Conservation (phyloP, 225 moss, liverwort and hornwort species). For the Pleurozium schreberi region DNA sequence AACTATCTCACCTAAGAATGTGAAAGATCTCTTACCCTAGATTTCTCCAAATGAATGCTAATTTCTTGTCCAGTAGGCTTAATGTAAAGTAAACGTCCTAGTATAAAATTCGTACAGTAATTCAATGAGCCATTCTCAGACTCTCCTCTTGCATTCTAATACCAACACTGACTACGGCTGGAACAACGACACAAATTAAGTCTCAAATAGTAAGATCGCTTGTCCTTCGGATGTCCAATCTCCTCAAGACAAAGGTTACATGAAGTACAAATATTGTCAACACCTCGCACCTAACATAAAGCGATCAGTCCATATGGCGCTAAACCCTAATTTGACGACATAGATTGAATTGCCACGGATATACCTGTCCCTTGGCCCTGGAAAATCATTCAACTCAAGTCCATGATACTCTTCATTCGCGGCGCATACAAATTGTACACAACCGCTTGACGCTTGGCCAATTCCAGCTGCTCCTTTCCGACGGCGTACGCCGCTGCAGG, state of each 20-base stretch:
- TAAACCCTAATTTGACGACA: slow-evolving; percentile 4
- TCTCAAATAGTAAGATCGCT: neutral
- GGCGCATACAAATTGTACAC: slow-evolving; percentile 61
- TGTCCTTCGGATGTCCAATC: neutral
- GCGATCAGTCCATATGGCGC: neutral
- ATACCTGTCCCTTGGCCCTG: neutral
- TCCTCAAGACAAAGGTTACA: neutral
- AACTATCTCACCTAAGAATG: neutral
- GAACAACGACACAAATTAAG: neutral
- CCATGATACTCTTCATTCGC: slow-evolving; percentile 22
- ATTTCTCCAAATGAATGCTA: neutral
- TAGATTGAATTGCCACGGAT: slow-evolving; percentile 13
- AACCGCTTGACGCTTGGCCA: slow-evolving; percentile 57
- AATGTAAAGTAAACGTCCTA: neutral
- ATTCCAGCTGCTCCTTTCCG: slow-evolving; percentile 45
- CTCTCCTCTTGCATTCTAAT: neutral
- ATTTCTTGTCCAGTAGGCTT: neutral
- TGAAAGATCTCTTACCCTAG: neutral
- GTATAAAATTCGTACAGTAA: neutral
- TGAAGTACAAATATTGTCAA: neutral
- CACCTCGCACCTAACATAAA: neutral
- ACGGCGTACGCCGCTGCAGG: slow-evolving; percentile 23
- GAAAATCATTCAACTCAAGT: slow-evolving; percentile 8
- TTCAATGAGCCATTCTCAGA: neutral
- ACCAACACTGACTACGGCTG: neutral